Evolutionary conservation across 495 filamentous ascomycete genomes (phyloP).

Genomic region (Penicillium riverlandense): DNA sequence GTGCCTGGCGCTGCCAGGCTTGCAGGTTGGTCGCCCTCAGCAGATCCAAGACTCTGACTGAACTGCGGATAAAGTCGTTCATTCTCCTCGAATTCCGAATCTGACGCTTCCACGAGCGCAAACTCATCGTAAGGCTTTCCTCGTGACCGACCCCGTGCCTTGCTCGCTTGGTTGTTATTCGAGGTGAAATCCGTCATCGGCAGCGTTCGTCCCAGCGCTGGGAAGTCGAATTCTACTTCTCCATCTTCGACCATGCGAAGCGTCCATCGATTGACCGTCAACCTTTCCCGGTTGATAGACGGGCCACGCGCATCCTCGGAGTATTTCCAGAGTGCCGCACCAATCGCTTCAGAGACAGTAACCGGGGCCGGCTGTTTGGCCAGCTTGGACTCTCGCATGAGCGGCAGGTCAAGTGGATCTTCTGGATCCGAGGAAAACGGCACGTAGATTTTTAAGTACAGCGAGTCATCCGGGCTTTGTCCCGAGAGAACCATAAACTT

Average conservation of each 20-base stretch:
- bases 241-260: constrained; percentile 93
- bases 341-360: constrained; percentile 85
- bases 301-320: constrained; percentile 74
- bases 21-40: constrained; percentile 28
- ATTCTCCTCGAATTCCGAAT: constrained; percentile 71
- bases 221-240: constrained; percentile 95
- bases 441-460: constrained; percentile 79
- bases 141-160: constrained; percentile 59
- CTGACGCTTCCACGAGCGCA: constrained; percentile 75
- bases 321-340: constrained; percentile 81
- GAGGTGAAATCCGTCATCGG: constrained; percentile 82
- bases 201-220: constrained; percentile 70
- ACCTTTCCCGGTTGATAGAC: constrained; percentile 54
- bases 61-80: constrained; percentile 65
- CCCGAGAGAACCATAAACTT: constrained; percentile 80
- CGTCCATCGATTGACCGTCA: constrained; percentile 88
- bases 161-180: constrained; percentile 68
- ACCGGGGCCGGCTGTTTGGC: constrained; percentile 58
- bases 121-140: constrained; percentile 92
- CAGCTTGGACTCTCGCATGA: constrained; percentile 68
- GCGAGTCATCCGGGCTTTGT: constrained; percentile 72
- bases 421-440: constrained; percentile 70
- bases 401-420: constrained; percentile 68
- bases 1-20: constrained; percentile 37
- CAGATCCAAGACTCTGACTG: constrained; percentile 47